Evolutionary conservation across 306 rosid genomes (phyloP).

Genomic region (Casuarina equisetifolia): DNA sequence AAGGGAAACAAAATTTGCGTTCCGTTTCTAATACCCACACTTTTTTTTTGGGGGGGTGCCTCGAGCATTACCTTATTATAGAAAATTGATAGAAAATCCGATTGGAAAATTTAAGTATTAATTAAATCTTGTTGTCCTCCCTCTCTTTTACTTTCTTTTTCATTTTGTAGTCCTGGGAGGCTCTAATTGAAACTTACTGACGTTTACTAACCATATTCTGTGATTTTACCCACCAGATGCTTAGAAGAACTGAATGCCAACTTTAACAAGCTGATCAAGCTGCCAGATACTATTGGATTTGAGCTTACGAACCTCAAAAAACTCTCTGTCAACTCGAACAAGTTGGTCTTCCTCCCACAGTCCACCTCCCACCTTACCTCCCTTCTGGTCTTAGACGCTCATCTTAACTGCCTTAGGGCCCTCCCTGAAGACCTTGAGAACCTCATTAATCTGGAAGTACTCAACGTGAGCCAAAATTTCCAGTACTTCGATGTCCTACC

Average conservation of each 20-base stretch:
- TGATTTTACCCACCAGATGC: slow-evolving; percentile 33
- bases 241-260: slow-evolving; percentile 84
- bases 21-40: too few relatives aligned
- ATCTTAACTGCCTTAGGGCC: slow-evolving; percentile 70
- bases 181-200: too few relatives aligned
- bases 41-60: too few relatives aligned
- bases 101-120: too few relatives aligned
- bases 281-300: slow-evolving; percentile 68
- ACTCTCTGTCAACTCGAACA: slow-evolving; percentile 76
- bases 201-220: too few relatives aligned
- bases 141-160: too few relatives aligned
- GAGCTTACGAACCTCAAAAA: slow-evolving; percentile 67
- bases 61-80: too few relatives aligned
- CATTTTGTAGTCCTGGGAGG: too few relatives aligned
- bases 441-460: slow-evolving; percentile 69
- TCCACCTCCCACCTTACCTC: slow-evolving; percentile 60
- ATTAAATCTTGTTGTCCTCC: too few relatives aligned
- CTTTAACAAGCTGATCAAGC: slow-evolving; percentile 67
- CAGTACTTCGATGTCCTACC: slow-evolving; percentile 71
- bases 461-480: slow-evolving; percentile 89
- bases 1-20: too few relatives aligned
- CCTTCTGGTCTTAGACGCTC: slow-evolving; percentile 58
- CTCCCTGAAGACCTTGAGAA: slow-evolving; percentile 80
- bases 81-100: too few relatives aligned
- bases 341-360: slow-evolving; percentile 56